Percentiles rank a stretch among this genome's conserved stretches.
Evolutionary conservation across 371 early-diverging fungal genomes (phyloP).

Genomic region (Nematocida displodere): DNA sequence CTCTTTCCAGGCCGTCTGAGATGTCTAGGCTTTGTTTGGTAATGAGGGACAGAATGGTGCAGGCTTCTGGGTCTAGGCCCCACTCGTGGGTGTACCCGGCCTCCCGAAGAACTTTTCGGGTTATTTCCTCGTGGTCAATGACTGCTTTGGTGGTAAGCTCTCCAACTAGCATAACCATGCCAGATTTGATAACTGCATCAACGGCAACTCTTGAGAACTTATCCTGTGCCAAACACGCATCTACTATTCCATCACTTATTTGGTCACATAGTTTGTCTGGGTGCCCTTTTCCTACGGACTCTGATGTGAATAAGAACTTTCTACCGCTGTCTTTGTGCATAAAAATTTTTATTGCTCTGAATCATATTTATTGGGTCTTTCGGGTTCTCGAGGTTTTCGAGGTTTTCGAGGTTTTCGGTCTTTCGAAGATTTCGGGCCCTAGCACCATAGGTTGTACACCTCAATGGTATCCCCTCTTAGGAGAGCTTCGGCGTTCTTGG

Average conservation of each 20-base stretch:
- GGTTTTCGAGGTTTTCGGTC: no score
- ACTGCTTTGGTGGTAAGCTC: slow-evolving; percentile 93
- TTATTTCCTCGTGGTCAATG: slow-evolving; percentile 91
- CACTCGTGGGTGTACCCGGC: slow-evolving; percentile 84
- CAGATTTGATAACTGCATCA: slow-evolving; percentile 95
- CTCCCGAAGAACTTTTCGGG: slow-evolving; percentile 86
- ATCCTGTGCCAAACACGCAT: slow-evolving; percentile 81
- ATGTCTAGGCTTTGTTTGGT: slow-evolving; percentile 97
- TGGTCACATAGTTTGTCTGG: slow-evolving; percentile 99
- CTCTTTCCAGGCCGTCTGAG: slow-evolving; percentile 95
- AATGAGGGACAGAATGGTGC: slow-evolving; percentile 91
- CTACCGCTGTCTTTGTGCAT: slow-evolving; percentile 6
- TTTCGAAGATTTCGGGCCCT: no score
- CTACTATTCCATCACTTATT: slow-evolving; percentile 90
- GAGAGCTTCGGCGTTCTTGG: neutral
- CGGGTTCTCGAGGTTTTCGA: no score
- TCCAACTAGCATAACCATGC: slow-evolving; percentile 97
- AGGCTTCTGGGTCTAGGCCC: slow-evolving; percentile 88
- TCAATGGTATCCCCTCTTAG: slow-evolving; percentile 1
- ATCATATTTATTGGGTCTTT: neutral
- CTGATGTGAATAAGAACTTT: slow-evolving; percentile 90
- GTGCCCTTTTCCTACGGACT: slow-evolving; percentile 97
- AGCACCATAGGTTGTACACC: slow-evolving; percentile 46
- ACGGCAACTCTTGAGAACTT: slow-evolving; percentile 93
- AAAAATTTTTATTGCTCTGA: neutral